Evolutionary conservation across 345 rosid species (phyloP).

Genomic region (Populus simonii): DNA sequence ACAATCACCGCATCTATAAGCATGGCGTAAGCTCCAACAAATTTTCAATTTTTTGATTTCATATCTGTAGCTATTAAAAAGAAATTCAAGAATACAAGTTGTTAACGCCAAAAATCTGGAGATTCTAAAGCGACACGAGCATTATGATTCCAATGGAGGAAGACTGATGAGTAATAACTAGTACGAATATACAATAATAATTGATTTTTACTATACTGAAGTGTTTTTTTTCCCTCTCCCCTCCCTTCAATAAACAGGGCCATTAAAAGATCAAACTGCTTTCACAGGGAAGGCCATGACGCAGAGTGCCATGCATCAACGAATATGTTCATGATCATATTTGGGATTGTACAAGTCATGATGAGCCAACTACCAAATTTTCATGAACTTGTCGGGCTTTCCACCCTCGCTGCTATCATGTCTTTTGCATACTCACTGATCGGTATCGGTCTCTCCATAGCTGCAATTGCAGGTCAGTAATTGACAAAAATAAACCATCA

Average conservation of each 20-base stretch:
- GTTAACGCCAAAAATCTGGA: no score
- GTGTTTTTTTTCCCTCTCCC: background rate
- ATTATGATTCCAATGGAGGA: no score
- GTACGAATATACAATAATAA: no score
- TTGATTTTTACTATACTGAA: background rate
- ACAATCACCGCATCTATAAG: constrained; percentile 14
- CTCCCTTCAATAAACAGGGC: constrained; percentile 1
- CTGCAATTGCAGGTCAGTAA: constrained; percentile 20
- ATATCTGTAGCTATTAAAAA: no score
- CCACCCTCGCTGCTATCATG: constrained; percentile 22
- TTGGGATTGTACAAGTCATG: constrained; percentile 14
- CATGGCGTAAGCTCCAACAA: constrained; percentile 8
- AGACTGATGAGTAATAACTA: no score
- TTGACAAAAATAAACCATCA: background rate
- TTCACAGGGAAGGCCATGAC: constrained; percentile 23
- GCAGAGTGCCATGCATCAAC: constrained; percentile 25
- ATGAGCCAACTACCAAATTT: constrained; percentile 21
- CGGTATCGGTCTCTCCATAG: constrained; percentile 25
- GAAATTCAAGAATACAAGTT: no score
- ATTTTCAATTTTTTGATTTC: no score
- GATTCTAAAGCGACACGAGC: no score
- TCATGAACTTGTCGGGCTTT: constrained; percentile 24
- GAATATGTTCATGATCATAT: constrained; percentile 21
- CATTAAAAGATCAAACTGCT: constrained; percentile 22
- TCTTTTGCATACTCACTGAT: constrained; percentile 24